Conservation (phyloP, 169 alveolate genomes). For the Babesia ovata region DNA sequence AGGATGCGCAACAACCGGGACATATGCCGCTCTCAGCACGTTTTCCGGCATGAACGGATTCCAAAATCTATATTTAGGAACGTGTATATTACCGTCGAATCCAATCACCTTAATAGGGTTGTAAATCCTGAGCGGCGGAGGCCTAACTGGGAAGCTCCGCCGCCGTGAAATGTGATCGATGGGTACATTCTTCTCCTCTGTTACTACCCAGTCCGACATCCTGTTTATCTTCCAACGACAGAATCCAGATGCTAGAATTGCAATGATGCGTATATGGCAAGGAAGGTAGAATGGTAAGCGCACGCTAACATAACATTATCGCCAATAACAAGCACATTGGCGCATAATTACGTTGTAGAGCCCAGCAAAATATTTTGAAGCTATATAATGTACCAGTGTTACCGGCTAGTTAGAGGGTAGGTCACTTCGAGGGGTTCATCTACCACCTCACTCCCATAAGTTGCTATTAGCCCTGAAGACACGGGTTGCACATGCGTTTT, state of each 20-base stretch:
- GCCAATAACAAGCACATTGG: background rate
- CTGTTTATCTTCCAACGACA: background rate
- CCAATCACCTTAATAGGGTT: constrained; percentile 33
- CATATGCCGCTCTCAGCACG: constrained; percentile 20
- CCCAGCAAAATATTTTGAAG: too few species aligned
- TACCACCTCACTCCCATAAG: too few species aligned
- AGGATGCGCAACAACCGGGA: background rate
- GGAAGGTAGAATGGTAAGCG: background rate
- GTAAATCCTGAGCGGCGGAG: constrained; percentile 31
- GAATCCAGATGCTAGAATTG: background rate
- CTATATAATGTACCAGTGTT: too few species aligned
- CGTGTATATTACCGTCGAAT: background rate
- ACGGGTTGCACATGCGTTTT: too few species aligned
- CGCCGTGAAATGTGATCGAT: constrained; percentile 6
- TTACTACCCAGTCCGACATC: background rate
- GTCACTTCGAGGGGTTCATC: too few species aligned
- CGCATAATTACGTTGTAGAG: too few species aligned
- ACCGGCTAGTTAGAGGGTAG: too few species aligned
- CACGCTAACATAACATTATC: background rate
- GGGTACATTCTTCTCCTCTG: background rate
- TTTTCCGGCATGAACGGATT: constrained; percentile 23
- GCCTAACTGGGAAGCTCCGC: background rate
- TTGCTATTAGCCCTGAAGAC: too few species aligned
- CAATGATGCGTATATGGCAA: background rate
- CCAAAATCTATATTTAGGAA: constrained; percentile 13